A percentile compares a stretch with the other conserved stretches of the same genome.
phyloP scores from a whole-genome alignment of 1,139 yeast species.

The Entelexis sorbosivorans region DNA sequence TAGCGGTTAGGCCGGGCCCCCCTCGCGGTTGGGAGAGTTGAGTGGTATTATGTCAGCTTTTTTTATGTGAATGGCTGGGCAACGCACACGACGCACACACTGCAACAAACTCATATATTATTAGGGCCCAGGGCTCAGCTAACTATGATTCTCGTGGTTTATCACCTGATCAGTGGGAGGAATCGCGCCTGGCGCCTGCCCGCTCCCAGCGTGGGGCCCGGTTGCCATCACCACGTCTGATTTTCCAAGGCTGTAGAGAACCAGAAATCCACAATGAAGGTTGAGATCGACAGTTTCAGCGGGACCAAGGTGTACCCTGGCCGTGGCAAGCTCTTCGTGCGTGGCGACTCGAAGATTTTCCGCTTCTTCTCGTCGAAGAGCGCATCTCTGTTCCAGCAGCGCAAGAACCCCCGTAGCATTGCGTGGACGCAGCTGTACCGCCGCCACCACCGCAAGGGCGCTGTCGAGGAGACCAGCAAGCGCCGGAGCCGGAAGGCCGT shows the following conservation, averaged over 20 bases:
- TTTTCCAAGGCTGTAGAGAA: slow-evolving; percentile 3
- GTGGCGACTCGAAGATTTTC: slow-evolving; percentile 99
- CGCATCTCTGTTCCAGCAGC: slow-evolving; percentile 96
- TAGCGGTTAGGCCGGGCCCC: neutral
- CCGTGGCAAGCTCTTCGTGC: slow-evolving; percentile 97
- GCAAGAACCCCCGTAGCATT: slow-evolving; percentile 99
- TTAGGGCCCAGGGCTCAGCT: slow-evolving; percentile 11
- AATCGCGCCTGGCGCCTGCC: slow-evolving; percentile 3
- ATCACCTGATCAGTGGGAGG: slow-evolving; percentile 5
- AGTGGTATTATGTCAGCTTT: slow-evolving; percentile 1
- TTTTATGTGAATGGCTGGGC: neutral
- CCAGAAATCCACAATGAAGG: slow-evolving; percentile 55
- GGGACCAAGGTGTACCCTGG: slow-evolving; percentile 99
- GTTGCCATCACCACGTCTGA: slow-evolving; percentile 2
- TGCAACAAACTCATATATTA: neutral
- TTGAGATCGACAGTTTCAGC: slow-evolving; percentile 98
- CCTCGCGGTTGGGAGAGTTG: neutral
- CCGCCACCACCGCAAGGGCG: slow-evolving; percentile 99
- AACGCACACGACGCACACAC: neutral
- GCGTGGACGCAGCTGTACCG: slow-evolving; percentile 99
- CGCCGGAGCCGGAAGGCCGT: slow-evolving; percentile 96
- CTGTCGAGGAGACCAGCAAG: slow-evolving; percentile 95
- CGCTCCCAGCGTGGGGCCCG: slow-evolving; percentile 4
- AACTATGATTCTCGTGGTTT: too few relatives aligned
- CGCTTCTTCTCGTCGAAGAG: slow-evolving; percentile 98